Conservation (phyloP, 345 rosid genomes). For the Bretschneidera sinensis region DNA sequence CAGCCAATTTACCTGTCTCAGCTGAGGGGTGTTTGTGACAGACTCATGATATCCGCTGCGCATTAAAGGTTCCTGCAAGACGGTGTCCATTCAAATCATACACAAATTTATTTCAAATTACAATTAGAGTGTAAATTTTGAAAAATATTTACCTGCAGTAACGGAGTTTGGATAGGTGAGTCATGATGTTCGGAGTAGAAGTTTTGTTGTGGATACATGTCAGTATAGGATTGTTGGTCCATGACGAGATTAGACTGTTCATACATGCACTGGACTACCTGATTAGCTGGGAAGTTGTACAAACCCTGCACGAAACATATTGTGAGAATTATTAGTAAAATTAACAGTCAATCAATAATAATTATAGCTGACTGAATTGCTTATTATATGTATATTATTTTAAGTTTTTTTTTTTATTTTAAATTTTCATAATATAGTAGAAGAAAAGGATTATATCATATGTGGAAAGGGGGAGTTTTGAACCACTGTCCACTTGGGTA, state of each 20-base stretch:
- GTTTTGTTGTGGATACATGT: conserved; percentile 25
- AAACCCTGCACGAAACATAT: not conserved
- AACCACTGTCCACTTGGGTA: too few relatives aligned
- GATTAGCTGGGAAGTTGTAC: not conserved
- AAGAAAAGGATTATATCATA: too few relatives aligned
- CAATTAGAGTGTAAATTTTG: not conserved
- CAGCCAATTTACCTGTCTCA: conserved; percentile 22
- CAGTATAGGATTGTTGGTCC: conserved; percentile 3
- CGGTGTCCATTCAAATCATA: not conserved
- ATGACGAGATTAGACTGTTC: not conserved
- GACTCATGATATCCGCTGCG: conserved; percentile 11
- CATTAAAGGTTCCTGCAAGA: conserved; percentile 21
- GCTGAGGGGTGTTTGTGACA: conserved; percentile 7
- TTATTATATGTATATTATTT: too few relatives aligned
- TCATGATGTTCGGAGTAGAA: conserved; percentile 22
- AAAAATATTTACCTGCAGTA: conserved; percentile 27
- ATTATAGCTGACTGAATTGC: not conserved
- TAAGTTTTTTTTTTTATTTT: too few relatives aligned
- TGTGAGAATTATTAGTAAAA: not conserved
- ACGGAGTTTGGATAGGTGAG: conserved; percentile 18
- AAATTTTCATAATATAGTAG: too few relatives aligned
- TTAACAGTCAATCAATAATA: not conserved
- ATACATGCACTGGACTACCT: not conserved
- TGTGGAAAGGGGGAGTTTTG: too few relatives aligned
- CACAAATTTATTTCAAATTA: not conserved